Conservation (phyloP, 2,329 filamentous ascomycete species). For the Clarireedia monteithiana region DNA sequence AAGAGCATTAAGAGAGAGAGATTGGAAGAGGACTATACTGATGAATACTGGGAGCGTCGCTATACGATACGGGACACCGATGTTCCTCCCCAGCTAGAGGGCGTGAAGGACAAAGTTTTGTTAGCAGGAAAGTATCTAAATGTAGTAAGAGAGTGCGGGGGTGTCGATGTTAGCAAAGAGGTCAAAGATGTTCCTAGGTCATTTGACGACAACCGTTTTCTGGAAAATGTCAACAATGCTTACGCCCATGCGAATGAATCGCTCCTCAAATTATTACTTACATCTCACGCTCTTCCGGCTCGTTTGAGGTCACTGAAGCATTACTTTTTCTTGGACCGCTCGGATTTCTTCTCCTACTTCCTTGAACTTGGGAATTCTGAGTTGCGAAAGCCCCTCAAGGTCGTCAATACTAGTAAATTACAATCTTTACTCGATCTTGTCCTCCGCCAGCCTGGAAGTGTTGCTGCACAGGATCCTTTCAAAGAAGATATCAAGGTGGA, state of each 20-base stretch:
- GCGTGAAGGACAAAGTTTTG: slow-evolving; percentile 87
- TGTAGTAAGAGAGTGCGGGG: slow-evolving; percentile 92
- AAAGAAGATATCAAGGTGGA: slow-evolving; percentile 97
- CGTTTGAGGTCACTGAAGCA: slow-evolving; percentile 89
- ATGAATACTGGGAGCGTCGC: slow-evolving; percentile 97
- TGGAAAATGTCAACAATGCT: slow-evolving; percentile 92
- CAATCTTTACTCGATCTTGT: slow-evolving; percentile 95
- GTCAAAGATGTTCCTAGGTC: slow-evolving; percentile 82
- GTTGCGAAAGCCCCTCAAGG: slow-evolving; percentile 79
- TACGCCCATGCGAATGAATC: slow-evolving; percentile 96
- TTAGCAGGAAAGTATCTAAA: slow-evolving; percentile 97
- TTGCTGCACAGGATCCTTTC: slow-evolving; percentile 90
- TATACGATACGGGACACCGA: slow-evolving; percentile 92
- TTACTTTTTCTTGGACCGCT: slow-evolving; percentile 97
- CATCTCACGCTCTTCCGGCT: slow-evolving; percentile 82
- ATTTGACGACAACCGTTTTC: slow-evolving; percentile 84
- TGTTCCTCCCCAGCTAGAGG: slow-evolving; percentile 84
- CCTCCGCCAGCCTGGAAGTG: slow-evolving; percentile 88
- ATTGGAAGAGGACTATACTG: slow-evolving; percentile 92
- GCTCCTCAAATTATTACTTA: slow-evolving; percentile 81
- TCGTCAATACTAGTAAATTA: slow-evolving; percentile 85
- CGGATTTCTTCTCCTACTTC: slow-evolving; percentile 97
- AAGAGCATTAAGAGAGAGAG: slow-evolving; percentile 89
- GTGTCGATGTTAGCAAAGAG: slow-evolving; percentile 85
- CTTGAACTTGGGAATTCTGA: slow-evolving; percentile 86